Percentiles rank a stretch among this genome's conserved stretches.
Evolutionary conservation across 2,329 filamentous ascomycete species (phyloP).

Genomic region (Paraconiothyrium brasiliense): DNA sequence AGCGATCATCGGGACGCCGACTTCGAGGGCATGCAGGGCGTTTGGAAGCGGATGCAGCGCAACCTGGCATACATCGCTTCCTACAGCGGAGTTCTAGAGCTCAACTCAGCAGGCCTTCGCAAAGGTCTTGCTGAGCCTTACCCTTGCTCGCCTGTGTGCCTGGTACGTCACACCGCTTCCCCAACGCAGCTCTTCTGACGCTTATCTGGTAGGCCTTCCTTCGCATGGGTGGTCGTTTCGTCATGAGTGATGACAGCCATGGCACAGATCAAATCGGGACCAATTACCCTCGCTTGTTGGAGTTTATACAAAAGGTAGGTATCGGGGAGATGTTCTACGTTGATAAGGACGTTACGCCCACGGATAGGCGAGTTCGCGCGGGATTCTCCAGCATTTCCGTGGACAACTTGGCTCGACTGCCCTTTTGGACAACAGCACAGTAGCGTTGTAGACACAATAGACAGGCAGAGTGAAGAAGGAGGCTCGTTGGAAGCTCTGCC

Average conservation of each 20-base stretch:
- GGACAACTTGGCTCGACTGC: constrained; percentile 37
- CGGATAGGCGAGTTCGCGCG: constrained; percentile 44
- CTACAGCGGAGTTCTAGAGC: constrained; percentile 86
- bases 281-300: constrained; percentile 77
- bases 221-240: constrained; percentile 79
- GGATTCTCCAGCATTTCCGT: constrained; percentile 47
- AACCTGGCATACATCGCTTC: constrained; percentile 76
- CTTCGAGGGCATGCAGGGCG: constrained; percentile 65
- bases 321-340: constrained; percentile 65
- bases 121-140: constrained; percentile 95
- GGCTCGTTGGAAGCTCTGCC: not conserved
- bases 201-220: constrained; percentile 69
- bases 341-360: constrained; percentile 31
- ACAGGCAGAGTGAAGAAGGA: not conserved
- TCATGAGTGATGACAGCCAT: constrained; percentile 95
- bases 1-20: constrained; percentile 73
- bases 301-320: constrained; percentile 74
- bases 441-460: constrained; percentile 13
- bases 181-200: constrained; percentile 27
- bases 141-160: constrained; percentile 79
- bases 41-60: constrained; percentile 78
- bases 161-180: constrained; percentile 62
- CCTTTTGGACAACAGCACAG: constrained; percentile 39
- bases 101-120: constrained; percentile 85
- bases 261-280: constrained; percentile 86